Base-by-base conservation (phyloP, 306 rosid genomes). In the Cajanus cajan region DNA sequence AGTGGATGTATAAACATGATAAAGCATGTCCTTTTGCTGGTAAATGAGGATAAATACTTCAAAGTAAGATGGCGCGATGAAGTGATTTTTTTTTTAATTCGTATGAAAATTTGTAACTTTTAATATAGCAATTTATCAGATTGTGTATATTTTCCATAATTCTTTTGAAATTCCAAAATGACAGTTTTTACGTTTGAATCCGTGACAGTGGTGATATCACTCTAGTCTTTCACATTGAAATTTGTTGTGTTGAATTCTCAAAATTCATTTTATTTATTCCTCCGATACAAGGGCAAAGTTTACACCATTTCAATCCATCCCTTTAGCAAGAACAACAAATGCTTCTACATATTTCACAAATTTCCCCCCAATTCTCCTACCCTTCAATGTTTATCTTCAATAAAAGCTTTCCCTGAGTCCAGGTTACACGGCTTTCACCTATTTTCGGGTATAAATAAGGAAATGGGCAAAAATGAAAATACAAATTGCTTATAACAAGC, bases 401-500 rank as follows among this genome's bases (percentile, higher is more conserved):
- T 33, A 25, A 68, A 16, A 36, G 47, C 68, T 18, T 47, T 63
- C 37, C 16, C 51, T 1, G 8, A 31, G 43, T 52, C 40, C 63
- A 58, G 39, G 50, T 13, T 57, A 52, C 43, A 51, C 2, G n/a
- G 47, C 41, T 36, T 69, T 41, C 74, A 64, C 25, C 37, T 3
- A 59, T 54, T 44, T 69, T 51, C 22, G 34, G 31, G 21, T 15
- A 34, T 65, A 59, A 68, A 39, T 31, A 51, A 33, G 31, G 6
- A 15, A 77, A 68, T 71, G 54, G 31, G n/a, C 31, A 80, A 68
- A 72, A 75, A 41, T 25, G 50, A 39, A 65, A 58, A 70, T 22
- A n/a, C 21, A 50, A 79, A 58, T 22, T 41, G 77, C 75, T 13
- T 68, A 64, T 21, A 28, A 57, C 75, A 45, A 40, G 15, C 25